phyloP scores from a whole-genome alignment of 164 flowering plant genomes.

The Stephania yunnanensis region DNA sequence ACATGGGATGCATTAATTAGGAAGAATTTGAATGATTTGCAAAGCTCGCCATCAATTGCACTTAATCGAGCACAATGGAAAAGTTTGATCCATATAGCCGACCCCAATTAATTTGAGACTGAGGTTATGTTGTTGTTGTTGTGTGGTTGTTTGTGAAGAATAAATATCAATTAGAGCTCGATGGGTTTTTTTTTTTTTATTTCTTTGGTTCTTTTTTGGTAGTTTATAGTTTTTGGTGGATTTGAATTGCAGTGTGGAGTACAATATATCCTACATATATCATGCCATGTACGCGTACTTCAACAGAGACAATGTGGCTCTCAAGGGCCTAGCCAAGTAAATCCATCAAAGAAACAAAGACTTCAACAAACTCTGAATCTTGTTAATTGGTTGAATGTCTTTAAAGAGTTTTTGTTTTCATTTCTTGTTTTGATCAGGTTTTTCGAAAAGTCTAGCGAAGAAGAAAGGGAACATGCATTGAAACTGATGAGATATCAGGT shows the following conservation, averaged over 20 bases:
- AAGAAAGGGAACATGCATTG: conserved; percentile 90
- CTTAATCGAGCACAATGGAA: too few relatives aligned
- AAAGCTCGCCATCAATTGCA: too few relatives aligned
- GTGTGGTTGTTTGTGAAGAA: too few relatives aligned
- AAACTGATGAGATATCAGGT: conserved; percentile 97
- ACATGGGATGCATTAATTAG: too few relatives aligned
- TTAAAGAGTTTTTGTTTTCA: not conserved
- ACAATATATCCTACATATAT: conserved; percentile 85
- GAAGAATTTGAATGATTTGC: too few relatives aligned
- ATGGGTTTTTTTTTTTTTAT: not conserved
- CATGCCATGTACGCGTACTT: conserved; percentile 90
- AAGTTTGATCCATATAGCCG: too few relatives aligned
- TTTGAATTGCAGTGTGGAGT: conserved; percentile 71
- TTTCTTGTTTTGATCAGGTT: conserved; percentile 39
- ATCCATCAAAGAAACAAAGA: not conserved
- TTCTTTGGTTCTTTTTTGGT: not conserved
- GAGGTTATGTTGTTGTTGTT: too few relatives aligned
- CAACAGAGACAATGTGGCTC: conserved; percentile 91
- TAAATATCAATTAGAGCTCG: not conserved
- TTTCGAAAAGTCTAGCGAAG: conserved; percentile 82
- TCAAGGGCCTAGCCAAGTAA: conserved; percentile 86
- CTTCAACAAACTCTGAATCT: not conserved
- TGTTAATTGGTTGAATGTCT: not conserved
- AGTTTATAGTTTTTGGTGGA: not conserved
- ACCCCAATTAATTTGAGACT: too few relatives aligned